Conservation (phyloP, 2,329 filamentous ascomycete genomes). For the Pestalotiopsis sp. region DNA sequence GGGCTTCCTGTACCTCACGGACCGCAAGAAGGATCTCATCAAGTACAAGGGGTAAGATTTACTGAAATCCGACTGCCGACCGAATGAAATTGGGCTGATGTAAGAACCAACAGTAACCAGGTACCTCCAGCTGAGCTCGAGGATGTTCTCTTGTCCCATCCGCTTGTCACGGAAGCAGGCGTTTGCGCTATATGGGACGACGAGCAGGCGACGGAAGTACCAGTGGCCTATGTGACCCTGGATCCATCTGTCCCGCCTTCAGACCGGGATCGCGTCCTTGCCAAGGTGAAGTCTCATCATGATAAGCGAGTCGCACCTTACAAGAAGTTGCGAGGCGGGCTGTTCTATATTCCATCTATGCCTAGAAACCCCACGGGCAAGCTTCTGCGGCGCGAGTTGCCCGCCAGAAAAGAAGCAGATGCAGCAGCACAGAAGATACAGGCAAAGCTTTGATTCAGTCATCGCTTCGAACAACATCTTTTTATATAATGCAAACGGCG, state of each 20-base stretch:
- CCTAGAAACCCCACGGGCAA: conserved; percentile 34
- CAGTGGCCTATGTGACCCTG: conserved; percentile 46
- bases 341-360: conserved; percentile 28
- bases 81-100: neutral
- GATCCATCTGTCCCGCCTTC: conserved; percentile 28
- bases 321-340: conserved; percentile 36
- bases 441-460: too few species aligned
- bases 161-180: conserved; percentile 46
- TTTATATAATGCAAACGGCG: too few species aligned
- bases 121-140: conserved; percentile 62
- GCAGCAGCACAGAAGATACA: neutral
- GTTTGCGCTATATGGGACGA: conserved; percentile 32
- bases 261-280: conserved; percentile 21
- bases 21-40: conserved; percentile 66
- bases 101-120: conserved; percentile 47
- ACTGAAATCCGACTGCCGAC: neutral
- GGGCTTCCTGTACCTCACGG: conserved; percentile 72
- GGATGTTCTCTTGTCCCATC: conserved; percentile 31
- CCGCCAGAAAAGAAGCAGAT: neutral
- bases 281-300: conserved; percentile 26
- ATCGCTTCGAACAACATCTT: too few species aligned
- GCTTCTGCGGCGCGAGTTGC: conserved; percentile 27
- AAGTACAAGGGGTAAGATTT: conserved; percentile 42
- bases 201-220: conserved; percentile 39
- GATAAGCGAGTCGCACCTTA: conserved; percentile 29